phyloP scores from a whole-genome alignment of 148 eudicot genomes.

The Amaranthus hypochondriacus region DNA sequence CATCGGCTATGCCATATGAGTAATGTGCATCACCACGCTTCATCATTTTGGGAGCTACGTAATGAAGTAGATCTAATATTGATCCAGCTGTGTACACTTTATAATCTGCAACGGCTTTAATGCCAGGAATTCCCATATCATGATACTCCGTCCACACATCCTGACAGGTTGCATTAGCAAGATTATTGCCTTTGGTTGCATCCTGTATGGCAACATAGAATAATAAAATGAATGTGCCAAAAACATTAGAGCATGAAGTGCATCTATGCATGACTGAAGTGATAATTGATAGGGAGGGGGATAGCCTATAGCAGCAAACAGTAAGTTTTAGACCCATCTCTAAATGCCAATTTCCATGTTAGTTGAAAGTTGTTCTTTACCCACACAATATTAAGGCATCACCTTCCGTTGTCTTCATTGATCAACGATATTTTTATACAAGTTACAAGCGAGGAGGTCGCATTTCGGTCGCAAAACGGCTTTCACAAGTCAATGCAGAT shows the following conservation, averaged over 20 bases:
- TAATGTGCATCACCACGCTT: conserved; percentile 76
- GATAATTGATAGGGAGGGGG: too few relatives aligned
- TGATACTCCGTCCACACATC: conserved; percentile 90
- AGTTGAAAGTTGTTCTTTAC: too few relatives aligned
- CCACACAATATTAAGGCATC: too few relatives aligned
- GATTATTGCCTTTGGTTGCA: conserved; percentile 69
- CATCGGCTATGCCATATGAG: conserved; percentile 89
- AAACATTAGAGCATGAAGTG: background rate
- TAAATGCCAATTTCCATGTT: too few relatives aligned
- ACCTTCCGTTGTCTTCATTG: too few relatives aligned
- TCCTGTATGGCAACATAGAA: conserved; percentile 37
- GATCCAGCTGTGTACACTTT: conserved; percentile 72
- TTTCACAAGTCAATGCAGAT: too few relatives aligned
- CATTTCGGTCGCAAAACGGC: too few relatives aligned
- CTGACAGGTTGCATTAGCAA: conserved; percentile 67
- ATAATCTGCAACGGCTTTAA: conserved; percentile 68
- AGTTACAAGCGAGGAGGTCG: too few relatives aligned
- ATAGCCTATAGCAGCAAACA: too few relatives aligned
- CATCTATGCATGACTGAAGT: too few relatives aligned
- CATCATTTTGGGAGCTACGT: conserved; percentile 94
- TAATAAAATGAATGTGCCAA: background rate
- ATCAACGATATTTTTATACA: too few relatives aligned
- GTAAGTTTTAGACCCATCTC: too few relatives aligned
- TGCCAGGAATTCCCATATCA: conserved; percentile 70
- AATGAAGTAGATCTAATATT: conserved; percentile 60